These are phyloP conservation scores for Sicyos edulis DNA, from an alignment of 306 rosid genomes.

Conservation along the genomic window DNA sequence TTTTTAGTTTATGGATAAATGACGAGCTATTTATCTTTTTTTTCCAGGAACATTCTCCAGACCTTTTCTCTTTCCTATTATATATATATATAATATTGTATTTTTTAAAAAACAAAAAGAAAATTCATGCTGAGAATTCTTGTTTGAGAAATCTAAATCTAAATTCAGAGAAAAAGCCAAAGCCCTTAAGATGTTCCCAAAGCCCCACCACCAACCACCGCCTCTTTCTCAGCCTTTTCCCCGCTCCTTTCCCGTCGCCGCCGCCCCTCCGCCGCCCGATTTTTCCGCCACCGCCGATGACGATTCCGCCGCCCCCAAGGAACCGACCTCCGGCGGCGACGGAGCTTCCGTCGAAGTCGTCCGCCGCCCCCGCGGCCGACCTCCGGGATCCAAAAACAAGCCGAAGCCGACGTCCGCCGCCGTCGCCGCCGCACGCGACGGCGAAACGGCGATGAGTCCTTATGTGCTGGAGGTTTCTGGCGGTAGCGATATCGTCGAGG, in stretches of 20 bases:
- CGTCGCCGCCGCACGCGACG: constrained; percentile 47
- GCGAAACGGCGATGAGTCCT: constrained; percentile 81
- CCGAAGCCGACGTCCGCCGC: constrained; percentile 65
- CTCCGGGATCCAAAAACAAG: constrained; percentile 85
- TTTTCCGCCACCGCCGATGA: constrained; percentile 50
- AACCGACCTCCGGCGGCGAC: constrained; percentile 36
- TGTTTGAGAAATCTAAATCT: constrained; percentile 3
- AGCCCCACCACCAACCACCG: constrained; percentile 41
- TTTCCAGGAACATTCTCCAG: constrained; percentile 10
- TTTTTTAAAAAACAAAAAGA: constrained; percentile 7
- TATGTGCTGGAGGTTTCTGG: constrained; percentile 72
- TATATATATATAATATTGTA: not conserved
- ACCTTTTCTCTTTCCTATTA: constrained; percentile 5
- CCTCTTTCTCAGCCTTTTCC: constrained; percentile 32
- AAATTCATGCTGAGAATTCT: constrained; percentile 5
- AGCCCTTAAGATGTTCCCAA: no score
- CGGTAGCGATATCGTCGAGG: constrained; percentile 76
- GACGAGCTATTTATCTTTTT: no score
- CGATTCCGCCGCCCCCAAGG: constrained; percentile 21
- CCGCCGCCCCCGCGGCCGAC: constrained; percentile 79
- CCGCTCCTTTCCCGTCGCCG: constrained; percentile 41
- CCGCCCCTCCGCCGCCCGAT: constrained; percentile 27
- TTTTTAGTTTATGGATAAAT: no score
- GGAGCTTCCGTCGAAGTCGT: constrained; percentile 71
- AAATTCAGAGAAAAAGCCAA: no score